Evolutionary conservation across 1,139 yeast genomes (phyloP).

Genomic region (Yamadazyma triangularis): DNA sequence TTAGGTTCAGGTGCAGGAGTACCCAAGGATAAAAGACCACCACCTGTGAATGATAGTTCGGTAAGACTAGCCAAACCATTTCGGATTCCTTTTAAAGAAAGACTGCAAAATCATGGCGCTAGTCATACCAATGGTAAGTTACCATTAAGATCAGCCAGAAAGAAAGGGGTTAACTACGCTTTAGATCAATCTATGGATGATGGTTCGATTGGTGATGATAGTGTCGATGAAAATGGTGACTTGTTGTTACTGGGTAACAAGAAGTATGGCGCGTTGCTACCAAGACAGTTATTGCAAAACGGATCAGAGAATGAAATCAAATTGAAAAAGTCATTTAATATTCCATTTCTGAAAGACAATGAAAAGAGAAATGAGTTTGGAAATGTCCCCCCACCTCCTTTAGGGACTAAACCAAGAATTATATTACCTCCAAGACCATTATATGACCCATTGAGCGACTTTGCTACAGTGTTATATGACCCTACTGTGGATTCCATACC

Average conservation of each 20-base stretch:
- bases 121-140: slow-evolving; percentile 11
- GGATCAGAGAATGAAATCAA: slow-evolving; percentile 31
- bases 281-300: slow-evolving; percentile 33
- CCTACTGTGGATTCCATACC: slow-evolving; percentile 81
- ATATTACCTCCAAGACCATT: slow-evolving; percentile 80
- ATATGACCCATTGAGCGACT: slow-evolving; percentile 90
- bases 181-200: slow-evolving; percentile 13
- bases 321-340: slow-evolving; percentile 39
- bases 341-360: slow-evolving; percentile 41
- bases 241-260: slow-evolving; percentile 19
- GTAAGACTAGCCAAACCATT: slow-evolving; percentile 38
- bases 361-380: slow-evolving; percentile 15
- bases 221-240: slow-evolving; percentile 25
- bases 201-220: slow-evolving; percentile 14
- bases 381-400: slow-evolving; percentile 61
- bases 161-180: slow-evolving; percentile 26
- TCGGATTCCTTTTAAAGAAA: slow-evolving; percentile 36
- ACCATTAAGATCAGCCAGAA: slow-evolving; percentile 23
- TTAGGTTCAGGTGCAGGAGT: slow-evolving; percentile 45
- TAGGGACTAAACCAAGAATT: slow-evolving; percentile 73
- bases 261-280: slow-evolving; percentile 48
- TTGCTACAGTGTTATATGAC: slow-evolving; percentile 91
- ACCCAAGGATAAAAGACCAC: slow-evolving; percentile 38
- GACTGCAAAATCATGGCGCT: slow-evolving; percentile 12
- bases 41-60: slow-evolving; percentile 31